Conservation (phyloP, 257 asterid genomes). For the Lavandula angustifolia region DNA sequence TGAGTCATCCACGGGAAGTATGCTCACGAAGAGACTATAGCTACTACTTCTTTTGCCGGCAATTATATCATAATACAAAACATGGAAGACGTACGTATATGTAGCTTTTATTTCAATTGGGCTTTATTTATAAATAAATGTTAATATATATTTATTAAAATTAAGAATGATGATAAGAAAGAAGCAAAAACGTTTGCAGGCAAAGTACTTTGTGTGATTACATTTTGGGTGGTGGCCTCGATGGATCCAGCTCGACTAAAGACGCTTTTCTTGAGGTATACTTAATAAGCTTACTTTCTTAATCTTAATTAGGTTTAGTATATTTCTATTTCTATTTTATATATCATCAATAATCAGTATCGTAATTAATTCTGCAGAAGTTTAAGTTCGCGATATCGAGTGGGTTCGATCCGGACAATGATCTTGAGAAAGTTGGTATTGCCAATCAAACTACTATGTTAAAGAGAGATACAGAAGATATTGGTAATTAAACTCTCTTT, state of each 20-base stretch:
- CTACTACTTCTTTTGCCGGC: constrained; percentile 98
- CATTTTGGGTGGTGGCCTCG: constrained; percentile 81
- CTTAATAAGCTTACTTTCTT: neutral
- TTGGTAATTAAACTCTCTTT: constrained; percentile 42
- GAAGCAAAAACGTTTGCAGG: constrained; percentile 36
- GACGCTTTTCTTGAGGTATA: constrained; percentile 85
- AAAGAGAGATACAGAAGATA: constrained; percentile 84
- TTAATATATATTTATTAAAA: too few species aligned
- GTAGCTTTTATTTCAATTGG: neutral
- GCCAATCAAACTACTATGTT: constrained; percentile 20
- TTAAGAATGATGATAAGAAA: neutral
- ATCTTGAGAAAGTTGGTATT: constrained; percentile 81
- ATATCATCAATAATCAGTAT: too few species aligned
- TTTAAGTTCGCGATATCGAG: constrained; percentile 73
- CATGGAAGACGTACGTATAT: constrained; percentile 90
- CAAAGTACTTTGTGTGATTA: constrained; percentile 88
- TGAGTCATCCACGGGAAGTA: constrained; percentile 92
- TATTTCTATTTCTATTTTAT: too few species aligned
- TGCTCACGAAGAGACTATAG: constrained; percentile 88
- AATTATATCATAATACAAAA: constrained; percentile 71
- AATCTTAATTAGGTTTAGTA: neutral
- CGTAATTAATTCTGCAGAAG: constrained; percentile 76
- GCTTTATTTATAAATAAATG: too few species aligned
- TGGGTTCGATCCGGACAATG: constrained; percentile 75
- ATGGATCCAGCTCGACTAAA: constrained; percentile 95